Conservation (phyloP, 805 yeast genomes). For the Lipomyces starkeyi region DNA sequence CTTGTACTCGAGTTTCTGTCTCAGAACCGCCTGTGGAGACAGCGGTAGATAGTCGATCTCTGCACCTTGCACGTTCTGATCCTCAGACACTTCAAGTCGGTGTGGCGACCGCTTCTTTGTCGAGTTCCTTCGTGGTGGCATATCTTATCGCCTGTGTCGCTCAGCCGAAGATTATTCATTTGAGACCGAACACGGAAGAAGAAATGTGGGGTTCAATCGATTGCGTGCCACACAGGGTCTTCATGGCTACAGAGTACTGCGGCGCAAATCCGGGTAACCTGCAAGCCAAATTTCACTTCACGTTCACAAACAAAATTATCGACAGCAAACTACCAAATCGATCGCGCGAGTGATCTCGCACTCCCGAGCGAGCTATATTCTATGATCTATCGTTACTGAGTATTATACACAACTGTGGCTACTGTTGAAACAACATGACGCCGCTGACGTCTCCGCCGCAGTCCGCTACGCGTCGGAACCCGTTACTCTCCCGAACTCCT, state of each 20-base stretch:
- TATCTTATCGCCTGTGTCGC: neutral
- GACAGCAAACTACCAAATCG: neutral
- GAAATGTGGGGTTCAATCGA: neutral
- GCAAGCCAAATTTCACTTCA: too few relatives aligned
- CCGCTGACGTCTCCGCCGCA: conserved; percentile 15
- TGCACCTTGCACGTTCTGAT: neutral
- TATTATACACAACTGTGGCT: neutral
- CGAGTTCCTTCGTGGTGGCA: neutral
- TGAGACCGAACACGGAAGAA: neutral
- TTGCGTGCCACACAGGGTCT: too few relatives aligned
- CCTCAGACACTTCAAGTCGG: neutral
- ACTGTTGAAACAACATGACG: conserved; percentile 3
- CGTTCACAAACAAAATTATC: neutral
- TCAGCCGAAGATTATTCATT: neutral
- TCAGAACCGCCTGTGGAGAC: conserved; percentile 13
- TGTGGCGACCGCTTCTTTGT: neutral
- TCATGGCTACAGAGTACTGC: too few relatives aligned
- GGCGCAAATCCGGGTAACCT: too few relatives aligned
- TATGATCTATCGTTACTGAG: neutral
- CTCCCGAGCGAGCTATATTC: neutral
- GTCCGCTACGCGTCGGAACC: conserved; percentile 7
- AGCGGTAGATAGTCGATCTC: conserved; percentile 15
- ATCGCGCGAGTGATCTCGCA: neutral
- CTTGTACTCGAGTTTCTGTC: conserved; percentile 14
- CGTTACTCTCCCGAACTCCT: neutral